Evolutionary conservation across 305 asterid species (phyloP).

Genomic region (Fraxinus floribunda): DNA sequence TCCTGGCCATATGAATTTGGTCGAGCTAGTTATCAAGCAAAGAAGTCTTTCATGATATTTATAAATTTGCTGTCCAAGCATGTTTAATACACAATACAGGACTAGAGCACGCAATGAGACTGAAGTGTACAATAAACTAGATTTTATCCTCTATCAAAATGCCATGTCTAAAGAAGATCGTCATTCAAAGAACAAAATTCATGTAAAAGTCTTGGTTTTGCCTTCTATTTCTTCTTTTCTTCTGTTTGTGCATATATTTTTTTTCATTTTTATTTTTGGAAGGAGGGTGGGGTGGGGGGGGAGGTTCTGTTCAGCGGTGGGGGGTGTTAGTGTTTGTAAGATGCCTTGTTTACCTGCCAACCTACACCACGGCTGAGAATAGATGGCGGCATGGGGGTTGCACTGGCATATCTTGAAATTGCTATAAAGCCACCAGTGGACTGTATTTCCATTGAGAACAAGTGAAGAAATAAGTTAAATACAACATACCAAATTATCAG

Average conservation of each 20-base stretch:
- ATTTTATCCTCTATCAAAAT: too few relatives aligned
- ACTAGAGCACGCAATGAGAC: too few relatives aligned
- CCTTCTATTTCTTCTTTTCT: background rate
- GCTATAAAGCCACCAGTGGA: conserved; percentile 66
- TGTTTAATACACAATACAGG: background rate
- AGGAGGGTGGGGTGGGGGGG: background rate
- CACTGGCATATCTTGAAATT: conserved; percentile 52
- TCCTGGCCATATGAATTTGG: background rate
- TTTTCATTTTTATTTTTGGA: background rate
- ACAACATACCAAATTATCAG: background rate
- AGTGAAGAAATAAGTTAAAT: background rate
- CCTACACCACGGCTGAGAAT: conserved; percentile 67
- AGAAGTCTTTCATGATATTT: background rate
- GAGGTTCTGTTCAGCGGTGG: background rate
- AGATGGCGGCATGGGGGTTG: conserved; percentile 59
- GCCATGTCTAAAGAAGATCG: background rate
- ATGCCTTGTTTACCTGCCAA: conserved; percentile 49
- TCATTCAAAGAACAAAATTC: background rate
- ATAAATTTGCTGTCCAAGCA: background rate
- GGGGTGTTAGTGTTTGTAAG: background rate
- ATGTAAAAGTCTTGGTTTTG: background rate
- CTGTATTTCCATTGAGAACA: conserved; percentile 36
- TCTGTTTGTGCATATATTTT: background rate
- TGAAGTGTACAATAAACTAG: background rate
- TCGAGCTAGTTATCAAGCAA: background rate